These are phyloP conservation scores for Aspergillus flavus DNA, from an alignment of 2,329 filamentous ascomycete genomes.

Conservation along the genomic window DNA sequence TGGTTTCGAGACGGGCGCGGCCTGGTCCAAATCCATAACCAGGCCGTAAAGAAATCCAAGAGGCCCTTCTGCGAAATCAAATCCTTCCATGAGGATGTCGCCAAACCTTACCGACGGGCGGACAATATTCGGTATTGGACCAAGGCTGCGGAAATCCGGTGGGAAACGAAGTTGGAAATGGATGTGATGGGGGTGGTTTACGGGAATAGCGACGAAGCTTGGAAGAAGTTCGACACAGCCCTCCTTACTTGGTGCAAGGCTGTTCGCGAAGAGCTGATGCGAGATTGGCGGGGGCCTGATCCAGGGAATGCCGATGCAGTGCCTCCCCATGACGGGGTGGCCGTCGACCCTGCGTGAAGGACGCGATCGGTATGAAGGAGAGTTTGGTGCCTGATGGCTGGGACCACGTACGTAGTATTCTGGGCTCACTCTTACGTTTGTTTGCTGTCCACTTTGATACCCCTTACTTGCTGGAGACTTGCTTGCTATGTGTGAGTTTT, in stretches of 20 bases:
- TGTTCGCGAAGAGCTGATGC: slow-evolving; percentile 79
- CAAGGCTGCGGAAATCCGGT: slow-evolving; percentile 92
- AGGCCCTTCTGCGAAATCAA: slow-evolving; percentile 88
- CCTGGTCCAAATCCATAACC: slow-evolving; percentile 87
- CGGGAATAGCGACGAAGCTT: slow-evolving; percentile 65
- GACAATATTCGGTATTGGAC: slow-evolving; percentile 96
- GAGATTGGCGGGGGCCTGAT: slow-evolving; percentile 62
- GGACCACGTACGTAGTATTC: slow-evolving; percentile 25
- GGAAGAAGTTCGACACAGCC: slow-evolving; percentile 81
- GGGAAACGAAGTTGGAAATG: slow-evolving; percentile 81
- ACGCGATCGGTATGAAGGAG: slow-evolving; percentile 3
- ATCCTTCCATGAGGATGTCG: slow-evolving; percentile 85
- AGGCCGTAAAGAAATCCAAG: slow-evolving; percentile 79
- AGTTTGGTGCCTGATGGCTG: slow-evolving; percentile 17
- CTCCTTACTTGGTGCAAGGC: slow-evolving; percentile 80
- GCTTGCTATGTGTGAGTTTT: slow-evolving; percentile 10
- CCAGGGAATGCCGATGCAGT: slow-evolving; percentile 21
- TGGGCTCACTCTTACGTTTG: slow-evolving; percentile 17
- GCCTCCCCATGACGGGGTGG: slow-evolving; percentile 25
- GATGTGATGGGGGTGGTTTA: slow-evolving; percentile 88
- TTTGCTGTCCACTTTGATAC: slow-evolving; percentile 27
- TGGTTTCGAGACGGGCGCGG: slow-evolving; percentile 76
- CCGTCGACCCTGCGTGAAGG: slow-evolving; percentile 6
- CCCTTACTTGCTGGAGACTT: slow-evolving; percentile 22
- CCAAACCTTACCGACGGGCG: slow-evolving; percentile 88